A percentile compares a stretch with the other conserved stretches of the same genome.
Evolutionary conservation across 2,329 filamentous ascomycete genomes (phyloP).

Genomic region (Beauveria brongniartii): DNA sequence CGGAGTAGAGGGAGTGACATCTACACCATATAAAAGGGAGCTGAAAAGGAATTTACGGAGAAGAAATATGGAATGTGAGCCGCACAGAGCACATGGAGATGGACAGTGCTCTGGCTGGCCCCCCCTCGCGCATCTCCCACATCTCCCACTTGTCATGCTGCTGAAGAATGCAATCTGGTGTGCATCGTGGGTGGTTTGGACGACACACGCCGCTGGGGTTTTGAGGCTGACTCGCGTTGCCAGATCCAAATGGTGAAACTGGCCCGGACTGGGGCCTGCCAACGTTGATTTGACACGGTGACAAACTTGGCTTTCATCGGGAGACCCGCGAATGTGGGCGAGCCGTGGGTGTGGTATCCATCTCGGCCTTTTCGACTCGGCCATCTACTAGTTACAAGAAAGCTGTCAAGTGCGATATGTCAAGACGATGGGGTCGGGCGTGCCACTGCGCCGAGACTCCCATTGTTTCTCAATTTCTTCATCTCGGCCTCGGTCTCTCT

Average conservation of each 20-base stretch:
- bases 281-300: background rate
- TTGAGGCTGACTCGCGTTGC: constrained; percentile 5
- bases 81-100: constrained; percentile 1
- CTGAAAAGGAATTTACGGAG: background rate
- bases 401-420: background rate
- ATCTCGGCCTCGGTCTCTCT: background rate
- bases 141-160: background rate
- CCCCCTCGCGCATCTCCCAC: background rate
- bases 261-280: background rate
- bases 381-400: background rate
- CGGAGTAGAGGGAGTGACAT: background rate
- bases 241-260: constrained; percentile 5
- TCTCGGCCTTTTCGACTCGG: background rate
- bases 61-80: background rate
- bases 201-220: background rate
- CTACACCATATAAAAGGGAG: background rate
- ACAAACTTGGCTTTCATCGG: background rate
- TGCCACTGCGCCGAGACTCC: background rate
- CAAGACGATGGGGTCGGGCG: constrained; percentile 2
- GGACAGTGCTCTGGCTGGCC: background rate
- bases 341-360: constrained; percentile 5
- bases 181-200: background rate
- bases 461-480: background rate
- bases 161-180: background rate
- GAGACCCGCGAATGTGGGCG: constrained; percentile 10